phyloP scores from a whole-genome alignment of 2,329 filamentous ascomycete genomes.

The Claviceps humidiphila region DNA sequence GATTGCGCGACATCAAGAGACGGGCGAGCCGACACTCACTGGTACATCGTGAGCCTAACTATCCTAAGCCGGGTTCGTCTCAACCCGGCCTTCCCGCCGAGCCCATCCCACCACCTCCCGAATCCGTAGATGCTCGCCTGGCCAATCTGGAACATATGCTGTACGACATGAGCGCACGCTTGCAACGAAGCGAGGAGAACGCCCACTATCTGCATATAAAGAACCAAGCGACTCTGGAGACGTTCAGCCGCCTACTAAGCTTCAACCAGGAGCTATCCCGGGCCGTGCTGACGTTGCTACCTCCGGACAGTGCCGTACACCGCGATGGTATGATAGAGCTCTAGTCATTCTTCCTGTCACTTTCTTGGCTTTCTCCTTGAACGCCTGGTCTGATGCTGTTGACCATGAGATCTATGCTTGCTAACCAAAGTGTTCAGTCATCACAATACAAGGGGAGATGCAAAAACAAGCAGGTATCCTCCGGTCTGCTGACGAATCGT shows the following conservation, averaged over 20 bases:
- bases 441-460: conserved; percentile 44
- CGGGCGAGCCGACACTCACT: conserved; percentile 84
- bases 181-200: conserved; percentile 74
- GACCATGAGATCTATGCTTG: background rate
- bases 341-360: too few species aligned
- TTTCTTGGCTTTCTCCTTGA: conserved; percentile 13
- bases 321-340: conserved; percentile 55
- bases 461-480: conserved; percentile 47
- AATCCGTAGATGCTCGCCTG: conserved; percentile 64
- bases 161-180: conserved; percentile 63
- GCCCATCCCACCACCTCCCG: conserved; percentile 55
- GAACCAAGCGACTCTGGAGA: conserved; percentile 71
- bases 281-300: conserved; percentile 58
- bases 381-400: background rate
- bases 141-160: conserved; percentile 66
- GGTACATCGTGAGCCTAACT: conserved; percentile 82
- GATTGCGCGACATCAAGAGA: conserved; percentile 88
- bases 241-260: conserved; percentile 54
- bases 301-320: conserved; percentile 63
- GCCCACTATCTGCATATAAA: conserved; percentile 67
- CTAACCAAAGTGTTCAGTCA: conserved; percentile 24
- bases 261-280: conserved; percentile 78
- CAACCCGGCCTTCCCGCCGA: conserved; percentile 80
- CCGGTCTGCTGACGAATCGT: conserved; percentile 46
- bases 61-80: conserved; percentile 59